A percentile compares a stretch with the other conserved stretches of the same genome.
Conservation (phyloP, 768 basidiomycete genomes). For the Dentipellis fragilis region DNA sequence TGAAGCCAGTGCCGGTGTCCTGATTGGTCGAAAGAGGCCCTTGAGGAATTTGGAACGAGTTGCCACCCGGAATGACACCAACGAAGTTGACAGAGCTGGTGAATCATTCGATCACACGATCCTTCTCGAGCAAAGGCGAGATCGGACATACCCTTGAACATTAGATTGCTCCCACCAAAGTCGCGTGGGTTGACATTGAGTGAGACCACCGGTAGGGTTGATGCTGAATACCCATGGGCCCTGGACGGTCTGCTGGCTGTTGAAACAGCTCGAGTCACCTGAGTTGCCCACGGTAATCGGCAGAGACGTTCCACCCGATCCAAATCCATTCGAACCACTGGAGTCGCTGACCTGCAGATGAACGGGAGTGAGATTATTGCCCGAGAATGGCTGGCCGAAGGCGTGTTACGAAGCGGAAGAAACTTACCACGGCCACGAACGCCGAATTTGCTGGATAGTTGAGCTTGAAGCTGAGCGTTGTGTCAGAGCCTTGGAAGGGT, state of each 20-base stretch:
- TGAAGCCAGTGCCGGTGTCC: slow-evolving; percentile 50
- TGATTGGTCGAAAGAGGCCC: slow-evolving; percentile 31
- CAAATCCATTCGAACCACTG: slow-evolving; percentile 42
- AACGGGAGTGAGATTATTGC: background rate
- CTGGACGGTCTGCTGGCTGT: slow-evolving; percentile 33
- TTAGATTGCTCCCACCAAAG: slow-evolving; percentile 51
- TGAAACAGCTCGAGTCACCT: slow-evolving; percentile 49
- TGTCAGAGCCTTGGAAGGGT: slow-evolving; percentile 34
- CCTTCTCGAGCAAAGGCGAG: background rate
- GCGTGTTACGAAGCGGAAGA: slow-evolving; percentile 3
- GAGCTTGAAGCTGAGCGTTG: slow-evolving; percentile 42
- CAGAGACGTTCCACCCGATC: slow-evolving; percentile 66
- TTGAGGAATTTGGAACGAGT: slow-evolving; percentile 58
- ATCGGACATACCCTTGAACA: slow-evolving; percentile 40
- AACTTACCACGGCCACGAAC: slow-evolving; percentile 67
- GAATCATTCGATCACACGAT: background rate
- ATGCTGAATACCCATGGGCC: slow-evolving; percentile 54
- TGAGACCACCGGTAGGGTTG: slow-evolving; percentile 49
- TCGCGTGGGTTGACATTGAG: slow-evolving; percentile 53
- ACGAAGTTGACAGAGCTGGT: slow-evolving; percentile 49
- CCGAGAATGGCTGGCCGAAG: background rate
- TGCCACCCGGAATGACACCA: slow-evolving; percentile 72
- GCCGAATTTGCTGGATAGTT: slow-evolving; percentile 59
- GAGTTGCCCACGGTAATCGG: slow-evolving; percentile 45
- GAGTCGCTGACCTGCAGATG: slow-evolving; percentile 43